A percentile compares a stretch with the other conserved stretches of the same genome.
Conservation (phyloP, 495 filamentous ascomycete species). For the Penicillium pulvis region DNA sequence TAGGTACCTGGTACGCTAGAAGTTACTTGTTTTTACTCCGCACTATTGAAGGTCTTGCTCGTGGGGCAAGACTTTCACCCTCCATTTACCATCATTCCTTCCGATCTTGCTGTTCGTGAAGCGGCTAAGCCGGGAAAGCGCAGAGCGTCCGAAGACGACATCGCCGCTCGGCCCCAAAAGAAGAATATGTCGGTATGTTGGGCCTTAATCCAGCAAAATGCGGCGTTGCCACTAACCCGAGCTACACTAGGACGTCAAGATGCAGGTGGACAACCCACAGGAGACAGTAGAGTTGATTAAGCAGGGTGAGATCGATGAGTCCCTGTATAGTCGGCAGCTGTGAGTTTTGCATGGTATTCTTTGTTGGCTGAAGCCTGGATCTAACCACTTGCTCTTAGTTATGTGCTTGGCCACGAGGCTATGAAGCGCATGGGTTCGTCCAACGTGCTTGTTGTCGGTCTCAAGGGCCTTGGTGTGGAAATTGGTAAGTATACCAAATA, state of each 20-base stretch:
- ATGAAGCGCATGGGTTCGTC: slow-evolving; percentile 99
- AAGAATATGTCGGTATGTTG: slow-evolving; percentile 79
- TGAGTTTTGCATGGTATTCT: slow-evolving; percentile 34
- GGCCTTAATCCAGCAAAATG: background rate
- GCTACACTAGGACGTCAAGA: slow-evolving; percentile 60
- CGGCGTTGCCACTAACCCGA: slow-evolving; percentile 20
- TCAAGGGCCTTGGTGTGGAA: slow-evolving; percentile 94
- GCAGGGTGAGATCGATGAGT: slow-evolving; percentile 86
- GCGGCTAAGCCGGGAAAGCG: slow-evolving; percentile 77
- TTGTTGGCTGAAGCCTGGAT: background rate
- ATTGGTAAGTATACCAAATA: slow-evolving; percentile 59
- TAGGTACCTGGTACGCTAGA: slow-evolving; percentile 40
- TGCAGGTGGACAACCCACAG: slow-evolving; percentile 75
- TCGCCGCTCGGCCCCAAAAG: slow-evolving; percentile 69
- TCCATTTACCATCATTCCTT: slow-evolving; percentile 54
- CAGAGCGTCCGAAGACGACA: slow-evolving; percentile 77
- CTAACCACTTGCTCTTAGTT: slow-evolving; percentile 42
- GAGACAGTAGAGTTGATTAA: slow-evolving; percentile 60
- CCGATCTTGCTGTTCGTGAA: slow-evolving; percentile 55
- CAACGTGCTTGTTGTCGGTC: slow-evolving; percentile 87
- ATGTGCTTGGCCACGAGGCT: slow-evolving; percentile 97
- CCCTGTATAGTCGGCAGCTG: slow-evolving; percentile 96
- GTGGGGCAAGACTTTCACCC: slow-evolving; percentile 51
- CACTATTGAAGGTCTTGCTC: slow-evolving; percentile 54
- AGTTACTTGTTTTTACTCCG: slow-evolving; percentile 30